Evolutionary conservation across 1,139 yeast genomes (phyloP).

Genomic region (Suhomyces terraborum): DNA sequence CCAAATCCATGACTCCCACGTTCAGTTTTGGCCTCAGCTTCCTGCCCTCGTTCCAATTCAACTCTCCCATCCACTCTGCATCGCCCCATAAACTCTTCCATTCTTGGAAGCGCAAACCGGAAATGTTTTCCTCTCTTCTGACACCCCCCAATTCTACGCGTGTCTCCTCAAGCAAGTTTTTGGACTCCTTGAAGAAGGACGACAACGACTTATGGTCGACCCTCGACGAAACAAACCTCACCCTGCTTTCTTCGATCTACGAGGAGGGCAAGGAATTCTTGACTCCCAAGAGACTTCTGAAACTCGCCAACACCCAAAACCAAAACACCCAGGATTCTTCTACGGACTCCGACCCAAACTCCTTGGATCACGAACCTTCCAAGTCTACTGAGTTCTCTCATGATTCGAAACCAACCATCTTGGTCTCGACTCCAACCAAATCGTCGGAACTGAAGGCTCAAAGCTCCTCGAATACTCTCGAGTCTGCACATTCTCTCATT

Average conservation of each 20-base stretch:
- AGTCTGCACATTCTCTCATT: constrained; percentile 14
- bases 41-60: constrained; percentile 48
- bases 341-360: background rate
- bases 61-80: constrained; percentile 37
- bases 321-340: background rate
- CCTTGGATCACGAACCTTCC: no score
- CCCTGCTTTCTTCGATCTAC: constrained; percentile 33
- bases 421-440: constrained; percentile 1
- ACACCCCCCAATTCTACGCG: constrained; percentile 28
- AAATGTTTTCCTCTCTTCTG: constrained; percentile 13
- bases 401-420: background rate
- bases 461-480: constrained; percentile 9
- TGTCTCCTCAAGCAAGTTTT: constrained; percentile 10
- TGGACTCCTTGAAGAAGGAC: constrained; percentile 19
- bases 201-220: constrained; percentile 37
- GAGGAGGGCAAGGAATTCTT: constrained; percentile 31
- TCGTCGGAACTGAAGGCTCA: background rate
- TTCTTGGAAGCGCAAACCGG: constrained; percentile 11
- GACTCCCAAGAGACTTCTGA: constrained; percentile 35
- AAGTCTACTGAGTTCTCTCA: background rate
- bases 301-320: background rate
- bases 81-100: constrained; percentile 43
- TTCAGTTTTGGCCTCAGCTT: constrained; percentile 46
- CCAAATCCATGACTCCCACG: constrained; percentile 31
- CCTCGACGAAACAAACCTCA: constrained; percentile 28